Evolutionary conservation across 257 asterid genomes (phyloP).

Genomic region (Mitragyna speciosa): DNA sequence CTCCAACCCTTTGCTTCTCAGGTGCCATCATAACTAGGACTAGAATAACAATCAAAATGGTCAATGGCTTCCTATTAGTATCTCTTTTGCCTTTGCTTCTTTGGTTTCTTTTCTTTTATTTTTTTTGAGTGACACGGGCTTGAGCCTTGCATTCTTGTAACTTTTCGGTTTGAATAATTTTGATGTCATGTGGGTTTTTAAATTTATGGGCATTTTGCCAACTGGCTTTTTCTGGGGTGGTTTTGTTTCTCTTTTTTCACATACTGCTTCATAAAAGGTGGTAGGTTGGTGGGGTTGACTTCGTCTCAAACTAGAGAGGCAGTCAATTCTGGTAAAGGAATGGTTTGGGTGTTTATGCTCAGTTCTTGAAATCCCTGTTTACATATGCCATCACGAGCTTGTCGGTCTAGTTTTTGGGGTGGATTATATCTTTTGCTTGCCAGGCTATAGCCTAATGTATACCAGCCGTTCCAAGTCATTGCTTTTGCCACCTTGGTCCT

Average conservation of each 20-base stretch:
- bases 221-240: constrained; percentile 6
- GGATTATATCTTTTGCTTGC: constrained; percentile 20
- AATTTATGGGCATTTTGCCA: constrained; percentile 4
- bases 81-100: not conserved
- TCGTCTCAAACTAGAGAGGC: constrained; percentile 22
- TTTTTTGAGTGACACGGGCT: too few relatives aligned
- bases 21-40: too few relatives aligned
- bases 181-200: not conserved
- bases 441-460: constrained; percentile 36
- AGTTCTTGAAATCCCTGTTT: constrained; percentile 28
- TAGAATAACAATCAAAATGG: too few relatives aligned
- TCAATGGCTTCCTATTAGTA: constrained; percentile 17
- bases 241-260: constrained; percentile 46
- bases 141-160: not conserved
- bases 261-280: constrained; percentile 75
- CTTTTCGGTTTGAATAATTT: not conserved
- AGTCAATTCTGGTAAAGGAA: constrained; percentile 25
- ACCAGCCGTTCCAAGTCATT: too few relatives aligned
- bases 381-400: constrained; percentile 28
- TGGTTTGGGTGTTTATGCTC: constrained; percentile 40
- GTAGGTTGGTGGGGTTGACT: constrained; percentile 97
- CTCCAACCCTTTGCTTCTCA: constrained; percentile 12
- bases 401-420: constrained; percentile 18
- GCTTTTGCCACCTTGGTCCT: constrained; percentile 24
- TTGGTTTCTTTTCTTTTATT: not conserved